Conservation (phyloP, 352 stramenopile genomes). For the Globisporangium nagaii region DNA sequence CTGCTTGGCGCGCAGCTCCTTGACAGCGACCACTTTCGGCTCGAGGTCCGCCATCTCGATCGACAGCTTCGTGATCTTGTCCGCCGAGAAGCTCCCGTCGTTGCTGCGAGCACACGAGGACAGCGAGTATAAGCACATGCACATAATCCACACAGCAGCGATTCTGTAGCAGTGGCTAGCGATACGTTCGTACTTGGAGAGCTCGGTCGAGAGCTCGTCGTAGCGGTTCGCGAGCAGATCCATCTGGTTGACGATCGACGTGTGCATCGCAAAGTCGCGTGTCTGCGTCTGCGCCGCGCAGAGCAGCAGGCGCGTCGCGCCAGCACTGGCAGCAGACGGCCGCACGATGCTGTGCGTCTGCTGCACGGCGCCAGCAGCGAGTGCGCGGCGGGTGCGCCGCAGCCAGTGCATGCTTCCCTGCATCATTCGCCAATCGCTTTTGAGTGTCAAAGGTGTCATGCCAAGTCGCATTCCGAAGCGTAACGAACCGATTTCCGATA, state of each 20-base stretch:
- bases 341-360: no score
- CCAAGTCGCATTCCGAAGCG: no score
- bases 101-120: slow-evolving; percentile 34
- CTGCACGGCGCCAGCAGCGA: no score
- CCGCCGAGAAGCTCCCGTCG: slow-evolving; percentile 63
- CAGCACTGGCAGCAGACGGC: background rate
- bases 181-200: slow-evolving; percentile 40
- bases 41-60: slow-evolving; percentile 83
- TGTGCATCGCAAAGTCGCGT: slow-evolving; percentile 56
- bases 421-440: background rate
- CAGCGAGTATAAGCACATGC: slow-evolving; percentile 3
- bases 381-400: slow-evolving; percentile 12
- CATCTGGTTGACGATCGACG: slow-evolving; percentile 72
- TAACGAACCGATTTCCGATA: no score
- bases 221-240: slow-evolving; percentile 55
- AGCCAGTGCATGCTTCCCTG: slow-evolving; percentile 17
- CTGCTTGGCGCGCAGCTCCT: slow-evolving; percentile 85
- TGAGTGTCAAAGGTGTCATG: no score
- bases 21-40: slow-evolving; percentile 59
- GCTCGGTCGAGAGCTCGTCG: slow-evolving; percentile 53
- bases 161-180: background rate
- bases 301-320: slow-evolving; percentile 1
- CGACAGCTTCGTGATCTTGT: slow-evolving; percentile 73
- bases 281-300: slow-evolving; percentile 14
- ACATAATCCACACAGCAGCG: background rate